phyloP scores from a whole-genome alignment of 2,329 filamentous ascomycete species.

The Ophiostoma piceae region DNA sequence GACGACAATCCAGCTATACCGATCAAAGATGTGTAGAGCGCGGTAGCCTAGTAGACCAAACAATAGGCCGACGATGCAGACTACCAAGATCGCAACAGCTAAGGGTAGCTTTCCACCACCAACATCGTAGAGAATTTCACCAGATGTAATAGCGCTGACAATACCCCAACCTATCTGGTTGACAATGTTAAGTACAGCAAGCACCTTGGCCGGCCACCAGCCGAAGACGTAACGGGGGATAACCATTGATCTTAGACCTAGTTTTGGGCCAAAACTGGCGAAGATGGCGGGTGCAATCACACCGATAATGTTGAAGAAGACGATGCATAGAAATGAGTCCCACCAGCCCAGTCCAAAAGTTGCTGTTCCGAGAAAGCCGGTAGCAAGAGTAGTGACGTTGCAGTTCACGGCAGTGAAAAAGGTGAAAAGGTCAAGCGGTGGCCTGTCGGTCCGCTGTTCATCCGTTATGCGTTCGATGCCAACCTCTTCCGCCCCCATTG shows the following conservation, averaged over 20 bases:
- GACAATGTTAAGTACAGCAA: background rate
- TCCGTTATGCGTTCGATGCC: slow-evolving; percentile 12
- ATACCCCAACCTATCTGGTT: slow-evolving; percentile 9
- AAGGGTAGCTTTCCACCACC: background rate
- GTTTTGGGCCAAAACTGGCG: slow-evolving; percentile 1
- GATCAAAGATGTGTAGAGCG: background rate
- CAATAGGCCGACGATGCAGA: background rate
- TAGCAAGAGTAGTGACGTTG: slow-evolving; percentile 8
- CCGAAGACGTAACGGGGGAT: slow-evolving; percentile 15
- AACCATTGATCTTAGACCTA: slow-evolving; percentile 4
- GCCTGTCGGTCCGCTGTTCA: background rate
- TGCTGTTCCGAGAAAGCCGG: slow-evolving; percentile 2
- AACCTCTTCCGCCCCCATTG: background rate
- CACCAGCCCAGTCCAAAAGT: slow-evolving; percentile 3
- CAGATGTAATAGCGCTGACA: slow-evolving; percentile 8
- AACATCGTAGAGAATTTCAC: slow-evolving; percentile 7
- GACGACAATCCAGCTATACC: slow-evolving; percentile 11
- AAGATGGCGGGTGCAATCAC: background rate
- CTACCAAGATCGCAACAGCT: background rate
- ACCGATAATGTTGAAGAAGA: slow-evolving; percentile 1
- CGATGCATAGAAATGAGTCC: slow-evolving; percentile 1
- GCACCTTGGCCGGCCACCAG: slow-evolving; percentile 12
- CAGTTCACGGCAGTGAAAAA: slow-evolving; percentile 3
- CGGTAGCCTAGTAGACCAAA: slow-evolving; percentile 2
- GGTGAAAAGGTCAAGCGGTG: background rate